These are phyloP conservation scores for Pelargonium myrrhifolium DNA, from an alignment of 441 rosid genomes.

Conservation along the genomic window DNA sequence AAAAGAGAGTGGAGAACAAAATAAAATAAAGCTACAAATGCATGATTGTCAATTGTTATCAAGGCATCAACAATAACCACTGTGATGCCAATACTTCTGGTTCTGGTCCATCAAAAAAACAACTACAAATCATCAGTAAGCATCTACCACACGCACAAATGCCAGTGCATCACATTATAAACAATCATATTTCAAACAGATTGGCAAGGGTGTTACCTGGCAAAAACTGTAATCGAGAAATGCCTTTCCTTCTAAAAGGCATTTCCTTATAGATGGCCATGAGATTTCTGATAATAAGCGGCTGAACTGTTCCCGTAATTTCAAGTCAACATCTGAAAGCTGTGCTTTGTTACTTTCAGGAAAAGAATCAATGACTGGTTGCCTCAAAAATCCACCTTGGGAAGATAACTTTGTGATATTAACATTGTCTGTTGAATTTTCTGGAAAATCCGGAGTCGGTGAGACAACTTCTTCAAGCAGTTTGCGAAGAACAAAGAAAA, in stretches of 20 bases:
- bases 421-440: slow-evolving; percentile 31
- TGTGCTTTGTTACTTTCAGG: slow-evolving; percentile 26
- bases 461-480: slow-evolving; percentile 59
- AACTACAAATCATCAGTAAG: background rate
- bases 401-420: slow-evolving; percentile 37
- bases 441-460: slow-evolving; percentile 29
- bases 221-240: slow-evolving; percentile 65
- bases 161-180: background rate
- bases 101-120: background rate
- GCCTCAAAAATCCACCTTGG: slow-evolving; percentile 83
- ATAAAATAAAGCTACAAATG: background rate
- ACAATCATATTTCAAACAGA: slow-evolving; percentile 1
- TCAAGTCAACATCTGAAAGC: slow-evolving; percentile 32
- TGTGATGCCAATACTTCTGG: background rate
- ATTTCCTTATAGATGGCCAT: slow-evolving; percentile 70
- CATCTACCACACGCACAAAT: slow-evolving; percentile 1
- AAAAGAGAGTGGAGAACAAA: background rate
- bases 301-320: slow-evolving; percentile 43
- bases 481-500: slow-evolving; percentile 73
- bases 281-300: slow-evolving; percentile 49
- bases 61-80: background rate
- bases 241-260: slow-evolving; percentile 78
- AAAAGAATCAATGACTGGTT: slow-evolving; percentile 46
- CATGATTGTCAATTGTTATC: background rate
- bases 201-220: slow-evolving; percentile 50